Base-by-base conservation (phyloP, 1,139 yeast species). In the Debaryomyces singareniensis region DNA sequence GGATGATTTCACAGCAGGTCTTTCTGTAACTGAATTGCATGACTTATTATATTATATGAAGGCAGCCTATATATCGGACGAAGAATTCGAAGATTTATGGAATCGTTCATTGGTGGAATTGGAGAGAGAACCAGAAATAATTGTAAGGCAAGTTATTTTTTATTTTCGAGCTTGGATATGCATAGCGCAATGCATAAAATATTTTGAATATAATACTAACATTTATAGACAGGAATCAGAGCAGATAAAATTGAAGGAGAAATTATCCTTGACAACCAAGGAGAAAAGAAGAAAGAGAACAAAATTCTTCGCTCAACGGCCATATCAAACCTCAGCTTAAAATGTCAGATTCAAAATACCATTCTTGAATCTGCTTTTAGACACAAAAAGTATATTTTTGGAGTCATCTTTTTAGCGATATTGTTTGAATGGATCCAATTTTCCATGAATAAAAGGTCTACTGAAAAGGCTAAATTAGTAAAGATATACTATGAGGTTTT, bases 41-140 rank as follows among this genome's bases (percentile, higher is more conserved):
- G 74, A 75, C 33, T 64, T 78, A 30, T 64, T 82, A 38, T 62
- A 71, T 34, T 67, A 72, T 7, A 61, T 74, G 70, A 65, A 75
- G 53, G 71, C 77, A 2, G 68, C 79, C 7, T 67, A 73, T 39
- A 69, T 84, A 24, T 64, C 76, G n/a, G 71, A 64, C 30, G 79
- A 76, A 27, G 94, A 85, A 42, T 89, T 87, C 56, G 80, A 83
- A 41, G 85, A 79, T 35, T 67, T 86, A 38, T 89, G 96, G 96
- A 51, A 53, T 18, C 70, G 76, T 43, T 83, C 85, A 6, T 49
- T 79, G 6, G 57, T 65, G 27, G 83, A 78, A 43, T 66, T 89
- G 43, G 75, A 75, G 42, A 67, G 71, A 35, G 85, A 82, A 57
- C 80, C 84, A 27, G 93, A 84, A 49, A 73, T 83, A 53, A 77